These are phyloP conservation scores for Onygenales sp. DNA, from an alignment of 2,329 filamentous ascomycete genomes.

Conservation along the genomic window DNA sequence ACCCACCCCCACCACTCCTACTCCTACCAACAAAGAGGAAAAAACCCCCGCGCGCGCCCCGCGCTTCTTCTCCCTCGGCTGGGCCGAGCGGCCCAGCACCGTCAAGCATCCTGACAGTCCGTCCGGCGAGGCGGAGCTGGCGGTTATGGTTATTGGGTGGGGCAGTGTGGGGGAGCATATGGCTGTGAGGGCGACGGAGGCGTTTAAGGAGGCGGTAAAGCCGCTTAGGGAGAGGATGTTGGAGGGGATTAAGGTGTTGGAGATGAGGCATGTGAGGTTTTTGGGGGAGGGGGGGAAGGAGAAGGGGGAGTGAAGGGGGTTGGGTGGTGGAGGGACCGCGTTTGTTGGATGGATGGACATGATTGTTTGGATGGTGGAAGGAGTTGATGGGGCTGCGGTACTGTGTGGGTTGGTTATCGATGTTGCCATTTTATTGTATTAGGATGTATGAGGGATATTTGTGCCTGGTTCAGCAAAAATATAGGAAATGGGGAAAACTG, in stretches of 20 bases:
- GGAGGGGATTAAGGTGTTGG: slow-evolving; percentile 27
- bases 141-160: slow-evolving; percentile 43
- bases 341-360: too few species aligned
- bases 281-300: slow-evolving; percentile 2
- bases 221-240: slow-evolving; percentile 33
- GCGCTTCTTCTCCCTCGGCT: slow-evolving; percentile 25
- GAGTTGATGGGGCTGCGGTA: too few species aligned
- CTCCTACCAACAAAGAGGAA: background rate
- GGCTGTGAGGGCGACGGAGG: slow-evolving; percentile 35
- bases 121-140: slow-evolving; percentile 33
- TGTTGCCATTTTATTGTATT: too few species aligned
- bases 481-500: too few species aligned
- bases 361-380: too few species aligned
- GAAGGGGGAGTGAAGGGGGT: too few species aligned
- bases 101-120: slow-evolving; percentile 26
- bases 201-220: slow-evolving; percentile 34
- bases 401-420: too few species aligned
- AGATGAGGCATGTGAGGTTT: slow-evolving; percentile 38
- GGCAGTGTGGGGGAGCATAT: slow-evolving; percentile 41
- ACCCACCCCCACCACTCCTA: slow-evolving; percentile 9
- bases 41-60: background rate
- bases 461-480: too few species aligned
- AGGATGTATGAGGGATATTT: too few species aligned
- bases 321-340: too few species aligned
- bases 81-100: slow-evolving; percentile 26